Conservation (phyloP, 805 yeast genomes). For the Starmerella stigmatis region DNA sequence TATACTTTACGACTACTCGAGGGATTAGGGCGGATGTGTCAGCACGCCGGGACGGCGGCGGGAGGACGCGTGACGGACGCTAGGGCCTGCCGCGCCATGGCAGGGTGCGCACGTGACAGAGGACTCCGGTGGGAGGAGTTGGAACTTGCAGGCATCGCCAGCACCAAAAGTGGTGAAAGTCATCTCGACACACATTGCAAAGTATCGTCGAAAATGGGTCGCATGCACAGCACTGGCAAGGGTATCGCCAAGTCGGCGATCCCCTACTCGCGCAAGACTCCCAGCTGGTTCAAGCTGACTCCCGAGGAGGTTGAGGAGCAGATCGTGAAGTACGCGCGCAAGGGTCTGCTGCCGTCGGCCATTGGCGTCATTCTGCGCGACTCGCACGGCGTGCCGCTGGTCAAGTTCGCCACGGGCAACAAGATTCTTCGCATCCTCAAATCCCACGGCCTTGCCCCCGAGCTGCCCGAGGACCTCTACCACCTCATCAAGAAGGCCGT, state of each 20-base stretch:
- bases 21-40: constrained; percentile 2
- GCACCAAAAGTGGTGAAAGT: constrained; percentile 7
- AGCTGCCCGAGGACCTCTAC: constrained; percentile 99
- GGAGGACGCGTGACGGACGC: not conserved
- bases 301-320: constrained; percentile 95
- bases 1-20: too few relatives aligned
- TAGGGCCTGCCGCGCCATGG: too few relatives aligned
- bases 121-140: constrained; percentile 7
- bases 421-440: constrained; percentile 98
- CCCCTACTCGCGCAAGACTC: constrained; percentile 98
- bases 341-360: constrained; percentile 99
- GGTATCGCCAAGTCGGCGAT: constrained; percentile 98
- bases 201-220: constrained; percentile 75
- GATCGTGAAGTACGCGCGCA: constrained; percentile 98
- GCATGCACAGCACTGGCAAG: constrained; percentile 99
- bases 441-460: constrained; percentile 99
- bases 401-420: constrained; percentile 96
- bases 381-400: constrained; percentile 98
- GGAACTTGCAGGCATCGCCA: not conserved
- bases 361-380: constrained; percentile 99
- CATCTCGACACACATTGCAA: constrained; percentile 21
- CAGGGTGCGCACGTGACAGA: constrained; percentile 6
- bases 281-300: constrained; percentile 98
- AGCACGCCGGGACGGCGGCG: not conserved
- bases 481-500: constrained; percentile 99